These are phyloP conservation scores for Eucalyptus paniculata DNA, from an alignment of 345 rosid species.

Conservation along the genomic window DNA sequence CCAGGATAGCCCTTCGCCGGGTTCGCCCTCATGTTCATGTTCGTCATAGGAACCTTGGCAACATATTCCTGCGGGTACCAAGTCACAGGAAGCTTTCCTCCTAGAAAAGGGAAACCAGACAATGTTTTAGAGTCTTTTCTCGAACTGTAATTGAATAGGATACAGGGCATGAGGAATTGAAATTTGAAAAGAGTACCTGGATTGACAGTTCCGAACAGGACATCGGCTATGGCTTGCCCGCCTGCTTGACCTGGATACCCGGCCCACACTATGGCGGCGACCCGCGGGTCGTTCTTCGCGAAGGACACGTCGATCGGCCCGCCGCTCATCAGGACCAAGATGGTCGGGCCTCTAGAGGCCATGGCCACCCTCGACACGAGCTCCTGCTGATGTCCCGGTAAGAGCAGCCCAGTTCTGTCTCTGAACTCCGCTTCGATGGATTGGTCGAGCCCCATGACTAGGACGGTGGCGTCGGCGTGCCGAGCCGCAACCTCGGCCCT, in stretches of 20 bases:
- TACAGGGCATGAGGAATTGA: not conserved
- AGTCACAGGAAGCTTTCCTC: conserved; percentile 91
- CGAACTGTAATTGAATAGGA: too few relatives aligned
- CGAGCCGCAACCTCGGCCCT: conserved; percentile 53
- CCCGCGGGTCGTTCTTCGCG: conserved; percentile 68
- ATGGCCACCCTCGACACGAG: conserved; percentile 63
- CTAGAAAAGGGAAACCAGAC: conserved; percentile 5
- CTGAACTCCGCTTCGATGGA: conserved; percentile 67
- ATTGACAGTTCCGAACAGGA: conserved; percentile 64
- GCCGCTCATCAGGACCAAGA: conserved; percentile 69
- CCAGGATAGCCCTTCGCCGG: conserved; percentile 66
- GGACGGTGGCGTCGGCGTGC: conserved; percentile 56
- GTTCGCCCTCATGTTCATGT: conserved; percentile 69
- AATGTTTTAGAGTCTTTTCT: too few relatives aligned
- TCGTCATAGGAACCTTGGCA: conserved; percentile 71
- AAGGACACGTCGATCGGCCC: conserved; percentile 82
- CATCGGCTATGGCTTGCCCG: conserved; percentile 73
- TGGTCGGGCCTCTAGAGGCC: conserved; percentile 57
- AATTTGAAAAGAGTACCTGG: conserved; percentile 34
- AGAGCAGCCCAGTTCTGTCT: conserved; percentile 54
- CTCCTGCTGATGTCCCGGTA: conserved; percentile 74
- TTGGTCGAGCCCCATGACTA: conserved; percentile 90
- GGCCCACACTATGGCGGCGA: conserved; percentile 85
- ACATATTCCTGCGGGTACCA: conserved; percentile 85
- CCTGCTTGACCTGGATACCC: conserved; percentile 99